These are phyloP conservation scores for Dothideomycetidae sp. DNA, from an alignment of 2,329 filamentous ascomycete species.

Conservation along the genomic window DNA sequence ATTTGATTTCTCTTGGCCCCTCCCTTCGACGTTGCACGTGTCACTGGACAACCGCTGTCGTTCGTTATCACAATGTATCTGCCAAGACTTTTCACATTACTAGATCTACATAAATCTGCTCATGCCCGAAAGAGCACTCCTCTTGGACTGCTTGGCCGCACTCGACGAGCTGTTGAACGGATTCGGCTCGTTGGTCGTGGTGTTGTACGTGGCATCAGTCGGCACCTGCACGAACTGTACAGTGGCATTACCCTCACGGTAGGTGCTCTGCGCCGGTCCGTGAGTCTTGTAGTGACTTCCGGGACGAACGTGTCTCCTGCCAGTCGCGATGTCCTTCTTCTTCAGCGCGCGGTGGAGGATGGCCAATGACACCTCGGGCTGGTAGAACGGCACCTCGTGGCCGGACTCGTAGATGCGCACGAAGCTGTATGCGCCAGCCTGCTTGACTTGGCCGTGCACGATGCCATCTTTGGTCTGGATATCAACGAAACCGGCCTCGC, in stretches of 20 bases:
- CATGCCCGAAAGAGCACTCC: no score
- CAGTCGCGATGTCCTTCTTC: slow-evolving; percentile 38
- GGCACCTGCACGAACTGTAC: slow-evolving; percentile 9
- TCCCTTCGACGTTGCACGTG: no score
- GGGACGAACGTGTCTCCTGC: slow-evolving; percentile 27
- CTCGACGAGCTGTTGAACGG: neutral
- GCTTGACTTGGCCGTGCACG: slow-evolving; percentile 40
- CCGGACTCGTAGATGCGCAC: slow-evolving; percentile 36
- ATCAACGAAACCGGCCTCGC: slow-evolving; percentile 34
- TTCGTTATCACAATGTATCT: no score
- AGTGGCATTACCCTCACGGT: slow-evolving; percentile 24
- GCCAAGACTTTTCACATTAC: no score
- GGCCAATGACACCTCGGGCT: slow-evolving; percentile 35
- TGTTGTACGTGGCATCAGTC: slow-evolving; percentile 9
- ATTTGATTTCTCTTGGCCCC: no score
- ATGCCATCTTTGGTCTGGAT: slow-evolving; percentile 30
- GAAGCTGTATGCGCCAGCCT: slow-evolving; percentile 37
- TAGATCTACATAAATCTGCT: no score
- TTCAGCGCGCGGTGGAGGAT: slow-evolving; percentile 36
- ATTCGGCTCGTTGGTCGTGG: slow-evolving; percentile 8
- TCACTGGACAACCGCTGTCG: no score
- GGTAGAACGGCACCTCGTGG: slow-evolving; percentile 41
- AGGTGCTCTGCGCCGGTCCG: slow-evolving; percentile 25
- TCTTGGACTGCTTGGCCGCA: neutral
- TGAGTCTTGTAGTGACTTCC: slow-evolving; percentile 20